Evolutionary conservation across 1,284 basidiomycete species (phyloP), one percentile per base, ranked within the genome.

Genomic region (Pholiota adiposa): DNA sequence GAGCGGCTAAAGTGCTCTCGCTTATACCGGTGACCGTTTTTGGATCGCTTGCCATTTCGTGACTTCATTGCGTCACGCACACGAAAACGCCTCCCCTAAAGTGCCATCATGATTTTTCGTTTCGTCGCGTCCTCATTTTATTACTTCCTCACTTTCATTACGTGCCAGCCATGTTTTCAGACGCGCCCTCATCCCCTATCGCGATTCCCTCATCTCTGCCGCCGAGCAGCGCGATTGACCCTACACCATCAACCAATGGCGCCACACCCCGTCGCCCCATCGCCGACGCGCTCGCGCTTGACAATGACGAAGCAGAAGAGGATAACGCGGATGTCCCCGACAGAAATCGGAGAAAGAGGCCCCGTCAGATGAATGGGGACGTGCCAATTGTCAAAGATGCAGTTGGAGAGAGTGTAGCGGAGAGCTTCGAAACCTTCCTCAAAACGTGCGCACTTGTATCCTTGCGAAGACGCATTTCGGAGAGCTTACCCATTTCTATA

Each of bases 321-420:
- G 83, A 84, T 25, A 80, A 75, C 12, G 81, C 81, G 25, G 77
- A 77, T 7, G 74, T 76, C 27, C 71, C 73, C 33, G 70, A 71
- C 4, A 68, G 68, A 5, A 75, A 77, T 40, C 79, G 78, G 59
- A 77, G 83, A 54, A 77, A 80, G 57, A 78, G 78, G 56, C 78
- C 80, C 1, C 79, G 80, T 58, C 84, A 85, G 65, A 75, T 75
- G 12, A 82, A 82, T 56, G 83, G 79, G 4, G 87, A 94, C 66
- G 85, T 96, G 0, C 92, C 94, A 0, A 78, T 93, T 51, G 95
- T 98, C 1, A 90, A 89, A 66, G 97, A 98, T 75, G 87, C 90
- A 40, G 94, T 97, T 12, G 96, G 96, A 54, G 96, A 98, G 75
- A 93, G 91, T 67, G 92, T 98, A 3, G 88, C 90, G 61, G 93